Evolutionary conservation across 164 flowering plant species (phyloP).

Genomic region (Protea cynaroides): DNA sequence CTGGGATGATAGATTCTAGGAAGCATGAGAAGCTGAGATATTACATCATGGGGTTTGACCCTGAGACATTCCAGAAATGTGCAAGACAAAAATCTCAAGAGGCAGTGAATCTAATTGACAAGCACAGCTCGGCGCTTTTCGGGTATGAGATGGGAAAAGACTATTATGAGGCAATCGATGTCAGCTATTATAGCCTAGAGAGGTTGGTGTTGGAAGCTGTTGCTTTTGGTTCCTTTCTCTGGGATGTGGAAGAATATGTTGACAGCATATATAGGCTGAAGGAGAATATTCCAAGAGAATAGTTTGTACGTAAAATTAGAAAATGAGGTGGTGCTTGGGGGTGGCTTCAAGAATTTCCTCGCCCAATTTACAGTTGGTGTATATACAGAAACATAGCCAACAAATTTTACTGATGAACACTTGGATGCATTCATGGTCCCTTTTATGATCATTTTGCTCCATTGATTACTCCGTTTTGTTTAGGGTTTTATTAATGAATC

Average conservation of each 20-base stretch:
- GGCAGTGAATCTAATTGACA: conserved; percentile 55
- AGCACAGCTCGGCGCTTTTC: conserved; percentile 64
- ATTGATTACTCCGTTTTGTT: too few species aligned
- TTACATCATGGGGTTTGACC: conserved; percentile 56
- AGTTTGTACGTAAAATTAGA: neutral
- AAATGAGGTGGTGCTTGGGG: neutral
- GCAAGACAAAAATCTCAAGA: conserved; percentile 57
- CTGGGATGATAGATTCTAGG: too few species aligned
- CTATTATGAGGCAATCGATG: conserved; percentile 38
- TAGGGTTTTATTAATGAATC: too few species aligned
- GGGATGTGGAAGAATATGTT: conserved; percentile 69
- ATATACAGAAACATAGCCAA: too few species aligned
- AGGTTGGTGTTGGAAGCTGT: conserved; percentile 82
- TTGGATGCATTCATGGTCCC: too few species aligned
- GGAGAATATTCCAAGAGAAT: conserved; percentile 20
- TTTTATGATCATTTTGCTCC: too few species aligned
- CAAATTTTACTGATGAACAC: too few species aligned
- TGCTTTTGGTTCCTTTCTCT: conserved; percentile 84
- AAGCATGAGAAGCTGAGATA: conserved; percentile 26
- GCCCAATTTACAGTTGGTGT: too few species aligned
- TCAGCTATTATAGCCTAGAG: conserved; percentile 67
- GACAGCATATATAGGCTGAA: conserved; percentile 47
- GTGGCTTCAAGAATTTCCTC: too few species aligned
- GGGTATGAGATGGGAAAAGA: conserved; percentile 37
- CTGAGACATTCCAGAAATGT: conserved; percentile 58